Conservation (phyloP, 371 early-diverging fungal genomes). For the Mortierella sp. region DNA sequence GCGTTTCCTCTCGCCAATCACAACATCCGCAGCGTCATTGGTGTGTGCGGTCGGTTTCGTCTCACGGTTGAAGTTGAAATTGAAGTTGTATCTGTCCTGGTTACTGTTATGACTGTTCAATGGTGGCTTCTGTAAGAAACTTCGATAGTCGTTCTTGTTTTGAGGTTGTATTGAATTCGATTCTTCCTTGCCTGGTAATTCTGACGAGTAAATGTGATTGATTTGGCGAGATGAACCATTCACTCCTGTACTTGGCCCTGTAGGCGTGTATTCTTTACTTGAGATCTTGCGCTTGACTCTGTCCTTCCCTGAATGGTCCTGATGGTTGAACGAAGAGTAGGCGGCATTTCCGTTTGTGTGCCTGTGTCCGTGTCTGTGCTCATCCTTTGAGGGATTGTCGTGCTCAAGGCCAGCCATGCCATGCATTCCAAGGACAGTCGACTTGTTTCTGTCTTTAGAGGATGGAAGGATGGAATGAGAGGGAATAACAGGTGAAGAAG, state of each 20-base stretch:
- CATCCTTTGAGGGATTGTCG: constrained; percentile 2
- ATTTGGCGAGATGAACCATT: background rate
- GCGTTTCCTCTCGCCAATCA: background rate
- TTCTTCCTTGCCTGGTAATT: background rate
- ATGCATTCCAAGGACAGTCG: constrained; percentile 2
- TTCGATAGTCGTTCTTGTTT: constrained; percentile 2
- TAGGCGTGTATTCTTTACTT: background rate
- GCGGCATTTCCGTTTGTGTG: background rate
- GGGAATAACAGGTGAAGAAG: background rate
- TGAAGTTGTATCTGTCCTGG: constrained; percentile 1
- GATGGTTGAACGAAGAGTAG: background rate
- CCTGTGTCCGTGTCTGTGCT: constrained; percentile 11
- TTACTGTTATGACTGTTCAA: background rate
- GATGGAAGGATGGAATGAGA: background rate
- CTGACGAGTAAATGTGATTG: background rate
- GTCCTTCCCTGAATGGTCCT: constrained; percentile 7
- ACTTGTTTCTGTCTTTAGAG: background rate
- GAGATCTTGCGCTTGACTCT: constrained; percentile 26
- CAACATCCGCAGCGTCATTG: background rate
- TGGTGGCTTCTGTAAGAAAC: constrained; percentile 4
- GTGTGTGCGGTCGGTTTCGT: background rate
- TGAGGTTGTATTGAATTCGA: background rate
- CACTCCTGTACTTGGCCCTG: background rate
- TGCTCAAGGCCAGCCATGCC: constrained; percentile 16
- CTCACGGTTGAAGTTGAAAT: background rate